phyloP scores from a whole-genome alignment of 352 stramenopile species.

The Pythium aristosporum region DNA sequence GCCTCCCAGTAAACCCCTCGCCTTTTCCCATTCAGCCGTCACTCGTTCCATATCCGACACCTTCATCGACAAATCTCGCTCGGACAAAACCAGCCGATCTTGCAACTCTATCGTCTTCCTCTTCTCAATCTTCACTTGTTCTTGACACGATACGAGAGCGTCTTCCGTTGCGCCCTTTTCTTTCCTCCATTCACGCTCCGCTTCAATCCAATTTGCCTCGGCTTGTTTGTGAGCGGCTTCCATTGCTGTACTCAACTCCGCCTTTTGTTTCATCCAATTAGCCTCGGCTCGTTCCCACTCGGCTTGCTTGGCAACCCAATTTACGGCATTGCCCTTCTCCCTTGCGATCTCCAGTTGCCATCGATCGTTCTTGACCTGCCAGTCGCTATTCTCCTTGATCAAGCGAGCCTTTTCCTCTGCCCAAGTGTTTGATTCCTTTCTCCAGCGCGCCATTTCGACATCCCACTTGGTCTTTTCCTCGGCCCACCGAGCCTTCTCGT shows the following conservation, averaged over 20 bases:
- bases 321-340: neutral
- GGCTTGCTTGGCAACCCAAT: neutral
- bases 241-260: neutral
- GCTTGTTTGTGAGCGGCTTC: too few relatives aligned
- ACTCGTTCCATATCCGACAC: too few relatives aligned
- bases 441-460: slow-evolving; percentile 1
- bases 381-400: neutral
- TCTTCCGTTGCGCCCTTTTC: neutral
- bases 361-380: slow-evolving; percentile 2
- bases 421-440: neutral
- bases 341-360: neutral
- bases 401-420: neutral
- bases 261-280: neutral
- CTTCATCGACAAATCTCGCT: too few relatives aligned
- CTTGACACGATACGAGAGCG: neutral
- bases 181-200: neutral
- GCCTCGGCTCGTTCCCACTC: neutral
- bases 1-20: neutral
- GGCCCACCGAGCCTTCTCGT: neutral
- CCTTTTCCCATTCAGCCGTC: neutral
- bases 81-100: neutral
- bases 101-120: neutral
- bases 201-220: too few relatives aligned
- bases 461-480: slow-evolving; percentile 4
- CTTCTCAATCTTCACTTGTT: neutral